Conservation (phyloP, 148 eudicot genomes). For the Nepenthes mirabilis region DNA sequence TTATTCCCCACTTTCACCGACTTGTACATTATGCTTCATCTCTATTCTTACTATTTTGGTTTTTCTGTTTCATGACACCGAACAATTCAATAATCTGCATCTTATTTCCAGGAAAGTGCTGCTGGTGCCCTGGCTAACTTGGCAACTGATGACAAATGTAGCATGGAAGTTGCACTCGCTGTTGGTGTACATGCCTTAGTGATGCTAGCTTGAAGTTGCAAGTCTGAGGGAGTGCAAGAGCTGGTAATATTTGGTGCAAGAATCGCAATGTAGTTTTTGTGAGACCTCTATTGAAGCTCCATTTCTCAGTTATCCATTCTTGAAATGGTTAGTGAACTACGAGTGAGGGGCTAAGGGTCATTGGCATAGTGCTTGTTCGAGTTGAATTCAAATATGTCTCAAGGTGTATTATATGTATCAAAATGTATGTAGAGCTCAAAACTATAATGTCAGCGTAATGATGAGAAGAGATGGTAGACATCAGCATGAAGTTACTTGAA, state of each 20-base stretch:
- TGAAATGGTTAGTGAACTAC: background rate
- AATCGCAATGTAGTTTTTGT: background rate
- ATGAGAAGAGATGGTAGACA: too few relatives aligned
- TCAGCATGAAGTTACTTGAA: too few relatives aligned
- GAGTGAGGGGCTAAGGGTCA: too few relatives aligned
- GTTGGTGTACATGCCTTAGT: slow-evolving; percentile 94
- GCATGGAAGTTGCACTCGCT: slow-evolving; percentile 82
- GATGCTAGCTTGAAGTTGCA: slow-evolving; percentile 76
- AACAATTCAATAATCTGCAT: slow-evolving; percentile 2
- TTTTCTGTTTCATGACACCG: background rate
- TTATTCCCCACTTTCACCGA: too few relatives aligned
- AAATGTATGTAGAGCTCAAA: too few relatives aligned
- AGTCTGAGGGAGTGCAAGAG: slow-evolving; percentile 93
- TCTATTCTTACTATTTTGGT: background rate
- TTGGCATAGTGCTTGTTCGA: too few relatives aligned
- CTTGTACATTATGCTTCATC: background rate
- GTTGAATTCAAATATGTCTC: too few relatives aligned
- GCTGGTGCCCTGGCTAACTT: slow-evolving; percentile 97
- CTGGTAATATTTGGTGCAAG: slow-evolving; percentile 34
- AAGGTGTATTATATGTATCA: too few relatives aligned
- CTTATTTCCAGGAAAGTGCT: slow-evolving; percentile 75
- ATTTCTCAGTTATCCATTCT: background rate
- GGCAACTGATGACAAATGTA: slow-evolving; percentile 97
- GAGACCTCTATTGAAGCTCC: too few relatives aligned
- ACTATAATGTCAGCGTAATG: too few relatives aligned